Percentiles rank a stretch among this genome's conserved stretches.
Evolutionary conservation across 441 rosid genomes (phyloP).

Genomic region (Melastoma candidum): DNA sequence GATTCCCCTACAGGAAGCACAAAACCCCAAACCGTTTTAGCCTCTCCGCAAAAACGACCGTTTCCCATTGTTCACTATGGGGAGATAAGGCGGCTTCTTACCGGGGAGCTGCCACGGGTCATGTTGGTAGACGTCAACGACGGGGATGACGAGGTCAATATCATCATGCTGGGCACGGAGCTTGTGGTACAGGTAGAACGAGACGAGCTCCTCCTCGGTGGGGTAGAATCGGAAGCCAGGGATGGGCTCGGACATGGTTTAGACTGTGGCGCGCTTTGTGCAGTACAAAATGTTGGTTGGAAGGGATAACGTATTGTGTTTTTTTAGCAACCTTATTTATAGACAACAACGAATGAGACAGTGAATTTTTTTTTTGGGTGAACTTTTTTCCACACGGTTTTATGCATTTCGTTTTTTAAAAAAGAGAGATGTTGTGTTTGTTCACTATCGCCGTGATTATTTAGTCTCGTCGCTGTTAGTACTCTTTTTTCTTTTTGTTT

Average conservation of each 20-base stretch:
- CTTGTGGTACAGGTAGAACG: slow-evolving; percentile 62
- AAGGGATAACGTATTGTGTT: too few species aligned
- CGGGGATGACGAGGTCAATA: slow-evolving; percentile 44
- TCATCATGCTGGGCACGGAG: slow-evolving; percentile 37
- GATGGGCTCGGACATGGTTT: slow-evolving; percentile 23
- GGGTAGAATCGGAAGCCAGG: slow-evolving; percentile 75
- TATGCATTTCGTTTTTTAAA: too few species aligned
- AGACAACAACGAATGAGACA: too few species aligned
- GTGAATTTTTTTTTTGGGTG: too few species aligned
- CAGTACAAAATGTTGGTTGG: too few species aligned
- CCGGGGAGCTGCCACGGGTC: slow-evolving; percentile 73
- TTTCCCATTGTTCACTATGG: not conserved
- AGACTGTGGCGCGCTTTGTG: not conserved
- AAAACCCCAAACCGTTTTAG: slow-evolving; percentile 7
- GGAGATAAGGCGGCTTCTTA: slow-evolving; percentile 9
- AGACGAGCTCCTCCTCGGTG: slow-evolving; percentile 67
- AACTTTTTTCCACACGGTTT: too few species aligned
- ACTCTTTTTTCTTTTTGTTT: too few species aligned
- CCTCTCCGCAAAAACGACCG: not conserved
- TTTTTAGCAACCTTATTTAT: too few species aligned
- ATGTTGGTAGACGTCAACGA: slow-evolving; percentile 31
- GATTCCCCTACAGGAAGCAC: slow-evolving; percentile 26
- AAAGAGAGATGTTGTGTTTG: too few species aligned
- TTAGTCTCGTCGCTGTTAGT: too few species aligned
- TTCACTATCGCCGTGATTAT: too few species aligned